These are phyloP conservation scores for Rhodotorula glutinis DNA, from an alignment of 1,284 basidiomycete species.

Conservation along the genomic window DNA sequence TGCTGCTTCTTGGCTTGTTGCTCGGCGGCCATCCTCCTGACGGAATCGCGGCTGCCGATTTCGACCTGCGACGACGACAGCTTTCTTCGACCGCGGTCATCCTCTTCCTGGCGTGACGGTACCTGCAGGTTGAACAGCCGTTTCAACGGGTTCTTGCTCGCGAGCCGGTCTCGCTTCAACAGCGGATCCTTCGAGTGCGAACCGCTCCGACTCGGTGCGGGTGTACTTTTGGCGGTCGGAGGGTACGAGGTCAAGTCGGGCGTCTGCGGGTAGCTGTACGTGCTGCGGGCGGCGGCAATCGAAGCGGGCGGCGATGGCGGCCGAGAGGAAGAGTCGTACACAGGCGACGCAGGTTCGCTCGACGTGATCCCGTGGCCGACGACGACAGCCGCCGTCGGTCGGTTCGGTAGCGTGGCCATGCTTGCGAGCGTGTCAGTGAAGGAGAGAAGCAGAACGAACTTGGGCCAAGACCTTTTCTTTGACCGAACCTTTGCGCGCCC, in stretches of 20 bases:
- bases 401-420: no score
- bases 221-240: not conserved
- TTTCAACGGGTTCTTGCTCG: not conserved
- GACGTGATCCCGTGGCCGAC: no score
- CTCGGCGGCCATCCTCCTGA: not conserved
- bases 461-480: no score
- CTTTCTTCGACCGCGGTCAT: not conserved
- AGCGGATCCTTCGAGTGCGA: conserved; percentile 27
- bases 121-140: not conserved
- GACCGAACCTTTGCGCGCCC: no score
- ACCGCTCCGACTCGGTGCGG: not conserved
- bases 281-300: no score
- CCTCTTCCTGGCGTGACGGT: not conserved
- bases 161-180: conserved; percentile 12
- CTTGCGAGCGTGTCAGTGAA: no score
- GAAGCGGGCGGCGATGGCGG: conserved; percentile 1
- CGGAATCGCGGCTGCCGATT: not conserved
- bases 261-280: conserved; percentile 6
- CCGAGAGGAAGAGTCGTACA: not conserved
- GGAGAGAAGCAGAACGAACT: no score
- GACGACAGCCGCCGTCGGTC: no score
- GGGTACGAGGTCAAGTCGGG: not conserved
- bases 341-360: conserved; percentile 9
- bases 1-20: not conserved
- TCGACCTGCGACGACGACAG: conserved; percentile 4